Percentiles rank a stretch among this genome's conserved stretches.
Conservation (phyloP, 2,329 filamentous ascomycete species). For the Calonectria henricotiae region DNA sequence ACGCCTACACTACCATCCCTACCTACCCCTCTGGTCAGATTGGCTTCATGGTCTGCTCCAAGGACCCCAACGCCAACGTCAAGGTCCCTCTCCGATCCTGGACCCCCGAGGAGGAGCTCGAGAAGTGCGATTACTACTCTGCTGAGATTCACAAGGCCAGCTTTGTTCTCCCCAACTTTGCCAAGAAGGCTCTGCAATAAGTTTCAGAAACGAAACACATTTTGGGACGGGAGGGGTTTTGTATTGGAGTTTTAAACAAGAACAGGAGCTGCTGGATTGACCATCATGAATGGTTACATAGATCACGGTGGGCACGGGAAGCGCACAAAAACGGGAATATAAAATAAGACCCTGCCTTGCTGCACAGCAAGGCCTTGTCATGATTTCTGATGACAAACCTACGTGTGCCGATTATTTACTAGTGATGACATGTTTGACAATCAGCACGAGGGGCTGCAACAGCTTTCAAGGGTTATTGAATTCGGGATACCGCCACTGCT, state of each 20-base stretch:
- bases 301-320: slow-evolving; percentile 31
- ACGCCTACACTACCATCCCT: slow-evolving; percentile 99
- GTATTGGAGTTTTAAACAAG: slow-evolving; percentile 45
- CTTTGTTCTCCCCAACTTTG: slow-evolving; percentile 95
- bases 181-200: slow-evolving; percentile 81
- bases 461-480: background rate
- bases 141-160: slow-evolving; percentile 95
- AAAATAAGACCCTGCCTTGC: slow-evolving; percentile 42
- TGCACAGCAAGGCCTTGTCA: slow-evolving; percentile 41
- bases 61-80: slow-evolving; percentile 89
- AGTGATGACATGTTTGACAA: background rate
- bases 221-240: slow-evolving; percentile 38
- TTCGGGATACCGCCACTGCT: background rate
- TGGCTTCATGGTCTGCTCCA: slow-evolving; percentile 99
- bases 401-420: background rate
- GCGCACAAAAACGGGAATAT: slow-evolving; percentile 31
- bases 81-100: slow-evolving; percentile 88
- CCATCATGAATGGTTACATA: slow-evolving; percentile 46
- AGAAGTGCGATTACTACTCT: slow-evolving; percentile 97
- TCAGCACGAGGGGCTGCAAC: background rate
- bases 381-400: slow-evolving; percentile 42
- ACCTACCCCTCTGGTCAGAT: slow-evolving; percentile 99
- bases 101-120: slow-evolving; percentile 90
- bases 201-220: slow-evolving; percentile 5
- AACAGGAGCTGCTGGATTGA: slow-evolving; percentile 41